Percentiles rank a stretch among this genome's conserved stretches.
These are phyloP conservation scores for Sporothrix dimorphospora DNA, from an alignment of 2,329 filamentous ascomycete species.

Conservation along the genomic window DNA sequence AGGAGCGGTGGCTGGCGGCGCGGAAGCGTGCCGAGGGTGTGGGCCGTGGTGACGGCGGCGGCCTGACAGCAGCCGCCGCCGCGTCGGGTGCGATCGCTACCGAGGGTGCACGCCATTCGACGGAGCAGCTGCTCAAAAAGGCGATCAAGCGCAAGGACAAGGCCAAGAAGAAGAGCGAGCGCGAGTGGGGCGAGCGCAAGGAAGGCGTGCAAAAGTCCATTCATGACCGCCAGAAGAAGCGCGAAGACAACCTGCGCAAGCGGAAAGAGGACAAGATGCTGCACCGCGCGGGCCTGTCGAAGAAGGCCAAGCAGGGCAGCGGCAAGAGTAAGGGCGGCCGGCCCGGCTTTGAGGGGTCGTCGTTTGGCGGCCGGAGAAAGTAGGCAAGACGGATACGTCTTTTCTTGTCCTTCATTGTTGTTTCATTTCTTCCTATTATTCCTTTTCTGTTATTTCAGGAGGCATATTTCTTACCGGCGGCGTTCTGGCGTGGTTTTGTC, in stretches of 20 bases:
- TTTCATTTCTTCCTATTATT: background rate
- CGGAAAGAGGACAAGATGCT: constrained; percentile 71
- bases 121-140: constrained; percentile 82
- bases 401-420: background rate
- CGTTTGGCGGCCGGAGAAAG: constrained; percentile 64
- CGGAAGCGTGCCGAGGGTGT: constrained; percentile 88
- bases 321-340: constrained; percentile 48
- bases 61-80: constrained; percentile 31
- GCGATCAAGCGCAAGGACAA: constrained; percentile 91
- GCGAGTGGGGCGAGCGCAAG: constrained; percentile 78
- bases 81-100: constrained; percentile 29
- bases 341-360: constrained; percentile 67
- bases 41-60: constrained; percentile 70
- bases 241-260: constrained; percentile 76
- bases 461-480: constrained; percentile 8
- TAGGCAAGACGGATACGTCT: constrained; percentile 34
- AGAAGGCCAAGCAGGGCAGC: constrained; percentile 52
- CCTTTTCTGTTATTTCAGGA: background rate
- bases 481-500: constrained; percentile 16
- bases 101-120: constrained; percentile 22
- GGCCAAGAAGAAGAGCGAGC: constrained; percentile 86
- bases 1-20: constrained; percentile 91
- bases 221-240: constrained; percentile 79
- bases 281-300: constrained; percentile 55
- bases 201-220: constrained; percentile 75